These are phyloP conservation scores for Haplographium delicatum DNA, from an alignment of 495 filamentous ascomycete genomes.

Conservation along the genomic window DNA sequence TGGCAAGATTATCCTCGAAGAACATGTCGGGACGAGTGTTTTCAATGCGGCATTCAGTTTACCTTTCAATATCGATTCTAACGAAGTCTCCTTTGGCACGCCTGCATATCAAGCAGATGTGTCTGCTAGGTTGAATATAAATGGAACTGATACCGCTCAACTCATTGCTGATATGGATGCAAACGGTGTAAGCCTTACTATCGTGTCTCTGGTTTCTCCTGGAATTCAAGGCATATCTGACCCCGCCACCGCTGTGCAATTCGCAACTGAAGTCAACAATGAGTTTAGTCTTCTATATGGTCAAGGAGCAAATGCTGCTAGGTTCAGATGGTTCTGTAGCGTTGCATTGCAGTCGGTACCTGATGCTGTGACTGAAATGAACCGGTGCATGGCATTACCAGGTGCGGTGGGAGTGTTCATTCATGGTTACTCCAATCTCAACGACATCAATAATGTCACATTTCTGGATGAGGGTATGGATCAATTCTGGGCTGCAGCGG, in stretches of 20 bases:
- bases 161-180: background rate
- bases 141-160: background rate
- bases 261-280: conserved; percentile 6
- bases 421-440: conserved; percentile 42
- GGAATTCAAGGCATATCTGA: conserved; percentile 12
- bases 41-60: conserved; percentile 2
- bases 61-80: conserved; percentile 4
- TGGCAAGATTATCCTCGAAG: background rate
- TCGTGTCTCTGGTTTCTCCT: conserved; percentile 1
- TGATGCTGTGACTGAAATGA: conserved; percentile 44
- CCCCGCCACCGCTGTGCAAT: background rate
- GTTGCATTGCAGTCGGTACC: conserved; percentile 23
- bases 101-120: conserved; percentile 4
- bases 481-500: conserved; percentile 41
- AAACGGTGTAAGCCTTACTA: background rate
- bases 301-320: background rate
- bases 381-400: conserved; percentile 39
- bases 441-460: conserved; percentile 41
- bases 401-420: conserved; percentile 53
- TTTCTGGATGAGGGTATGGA: conserved; percentile 10
- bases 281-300: background rate
- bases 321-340: conserved; percentile 12
- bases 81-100: conserved; percentile 5
- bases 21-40: background rate
- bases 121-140: background rate